A percentile compares a stretch with the other conserved stretches of the same genome.
Conservation (phyloP, 768 basidiomycete species). For the Lactarius akahatsu region DNA sequence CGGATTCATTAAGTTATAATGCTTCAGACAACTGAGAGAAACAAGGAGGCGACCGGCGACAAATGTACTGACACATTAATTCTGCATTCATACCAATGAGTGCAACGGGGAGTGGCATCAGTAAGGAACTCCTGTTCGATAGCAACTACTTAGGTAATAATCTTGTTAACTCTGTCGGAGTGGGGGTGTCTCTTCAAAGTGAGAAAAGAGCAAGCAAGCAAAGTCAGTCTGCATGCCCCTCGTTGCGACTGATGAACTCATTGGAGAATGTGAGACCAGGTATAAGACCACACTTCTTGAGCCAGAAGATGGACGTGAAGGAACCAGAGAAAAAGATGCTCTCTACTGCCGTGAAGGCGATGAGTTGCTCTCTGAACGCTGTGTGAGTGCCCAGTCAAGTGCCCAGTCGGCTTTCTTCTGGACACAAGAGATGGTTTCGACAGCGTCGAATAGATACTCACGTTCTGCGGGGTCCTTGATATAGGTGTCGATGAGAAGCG, state of each 20-base stretch:
- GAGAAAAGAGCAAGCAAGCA: conserved; percentile 84
- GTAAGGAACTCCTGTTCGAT: conserved; percentile 88
- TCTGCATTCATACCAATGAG: conserved; percentile 90
- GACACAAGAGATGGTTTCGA: conserved; percentile 92
- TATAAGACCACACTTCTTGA: conserved; percentile 98
- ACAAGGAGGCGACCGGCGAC: conserved; percentile 88
- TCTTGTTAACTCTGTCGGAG: conserved; percentile 65
- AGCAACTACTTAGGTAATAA: conserved; percentile 79
- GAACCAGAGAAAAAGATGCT: conserved; percentile 96
- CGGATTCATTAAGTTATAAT: conserved; percentile 76
- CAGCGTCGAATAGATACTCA: conserved; percentile 83
- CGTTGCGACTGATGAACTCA: conserved; percentile 93
- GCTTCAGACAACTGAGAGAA: conserved; percentile 77
- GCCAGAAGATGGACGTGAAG: conserved; percentile 93
- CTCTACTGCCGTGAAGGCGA: conserved; percentile 95
- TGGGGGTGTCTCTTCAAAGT: conserved; percentile 77
- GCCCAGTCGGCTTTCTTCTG: conserved; percentile 96
- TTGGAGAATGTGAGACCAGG: conserved; percentile 96
- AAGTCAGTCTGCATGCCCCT: conserved; percentile 96
- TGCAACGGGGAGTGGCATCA: conserved; percentile 75
- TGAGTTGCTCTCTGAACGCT: conserved; percentile 82
- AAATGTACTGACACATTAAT: conserved; percentile 89
- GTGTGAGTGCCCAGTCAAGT: too few relatives aligned
- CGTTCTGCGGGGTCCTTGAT: conserved; percentile 79
- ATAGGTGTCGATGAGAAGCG: conserved; percentile 92